Conservation (phyloP, 2,329 filamentous ascomycete genomes). For the Penicillium sp. region DNA sequence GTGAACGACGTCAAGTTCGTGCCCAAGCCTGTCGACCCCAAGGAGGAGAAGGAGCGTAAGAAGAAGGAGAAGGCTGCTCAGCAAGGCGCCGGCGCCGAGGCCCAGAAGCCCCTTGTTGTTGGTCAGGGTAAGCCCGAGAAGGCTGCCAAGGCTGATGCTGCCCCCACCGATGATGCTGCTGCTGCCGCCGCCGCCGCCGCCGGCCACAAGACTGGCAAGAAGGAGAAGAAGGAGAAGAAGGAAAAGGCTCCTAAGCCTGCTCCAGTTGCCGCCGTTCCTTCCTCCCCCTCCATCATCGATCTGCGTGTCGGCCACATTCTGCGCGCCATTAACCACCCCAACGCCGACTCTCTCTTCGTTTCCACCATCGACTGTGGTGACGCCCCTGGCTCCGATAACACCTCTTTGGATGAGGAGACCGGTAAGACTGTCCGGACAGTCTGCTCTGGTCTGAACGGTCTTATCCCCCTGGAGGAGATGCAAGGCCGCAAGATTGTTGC, state of each 20-base stretch:
- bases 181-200: constrained; percentile 50
- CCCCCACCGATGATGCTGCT: constrained; percentile 31
- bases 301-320: constrained; percentile 96
- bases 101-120: constrained; percentile 37
- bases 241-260: constrained; percentile 78
- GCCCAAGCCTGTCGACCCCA: constrained; percentile 84
- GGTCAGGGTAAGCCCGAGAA: constrained; percentile 38
- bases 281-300: constrained; percentile 85
- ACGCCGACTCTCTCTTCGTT: constrained; percentile 93
- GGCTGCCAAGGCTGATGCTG: constrained; percentile 50
- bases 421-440: constrained; percentile 91
- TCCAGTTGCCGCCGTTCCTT: constrained; percentile 68
- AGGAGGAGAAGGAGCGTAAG: constrained; percentile 92
- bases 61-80: constrained; percentile 82
- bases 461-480: constrained; percentile 93
- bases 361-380: constrained; percentile 95
- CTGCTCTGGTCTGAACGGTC: constrained; percentile 92
- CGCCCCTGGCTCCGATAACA: constrained; percentile 80
- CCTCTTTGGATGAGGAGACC: constrained; percentile 73
- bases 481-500: constrained; percentile 92
- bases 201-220: constrained; percentile 56
- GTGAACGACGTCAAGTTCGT: constrained; percentile 78
- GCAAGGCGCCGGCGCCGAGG: constrained; percentile 16
- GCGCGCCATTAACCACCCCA: constrained; percentile 91
- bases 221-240: constrained; percentile 82